Evolutionary conservation across 331 rosid genomes (phyloP).

Genomic region (Rhamnella rubrinervis): DNA sequence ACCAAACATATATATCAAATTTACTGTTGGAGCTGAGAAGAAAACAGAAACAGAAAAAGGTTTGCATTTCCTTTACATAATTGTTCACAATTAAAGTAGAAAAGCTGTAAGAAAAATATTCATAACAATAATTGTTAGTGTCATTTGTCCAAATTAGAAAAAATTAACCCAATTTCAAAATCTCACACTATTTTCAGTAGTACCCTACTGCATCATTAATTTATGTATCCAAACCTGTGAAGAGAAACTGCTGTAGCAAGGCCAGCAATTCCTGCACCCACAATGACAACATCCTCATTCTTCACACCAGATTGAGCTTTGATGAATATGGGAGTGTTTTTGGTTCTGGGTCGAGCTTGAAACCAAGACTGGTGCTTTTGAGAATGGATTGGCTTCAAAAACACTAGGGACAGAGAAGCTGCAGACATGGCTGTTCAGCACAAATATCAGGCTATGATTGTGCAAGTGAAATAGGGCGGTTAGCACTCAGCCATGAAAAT

Average conservation of each 20-base stretch:
- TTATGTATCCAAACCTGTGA: constrained; percentile 32
- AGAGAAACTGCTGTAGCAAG: constrained; percentile 58
- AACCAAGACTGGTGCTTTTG: constrained; percentile 15
- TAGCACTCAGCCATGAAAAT: constrained; percentile 11
- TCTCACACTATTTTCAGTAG: too few relatives aligned
- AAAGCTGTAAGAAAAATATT: too few relatives aligned
- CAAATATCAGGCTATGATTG: not conserved
- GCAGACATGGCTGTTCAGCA: constrained; percentile 22
- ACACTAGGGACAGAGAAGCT: constrained; percentile 26
- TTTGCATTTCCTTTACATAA: too few relatives aligned
- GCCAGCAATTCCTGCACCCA: constrained; percentile 59
- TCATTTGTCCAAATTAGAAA: too few relatives aligned
- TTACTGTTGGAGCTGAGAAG: too few relatives aligned
- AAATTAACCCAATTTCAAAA: too few relatives aligned
- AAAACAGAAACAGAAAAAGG: too few relatives aligned
- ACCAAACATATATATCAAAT: not conserved
- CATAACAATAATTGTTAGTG: too few relatives aligned
- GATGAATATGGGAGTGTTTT: constrained; percentile 12
- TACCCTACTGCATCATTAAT: too few relatives aligned
- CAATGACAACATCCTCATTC: constrained; percentile 44
- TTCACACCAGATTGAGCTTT: constrained; percentile 32
- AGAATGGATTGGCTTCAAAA: constrained; percentile 12
- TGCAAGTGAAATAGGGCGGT: not conserved
- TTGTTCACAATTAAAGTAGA: too few relatives aligned
- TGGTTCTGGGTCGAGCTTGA: constrained; percentile 21